These are phyloP conservation scores for Grigorovia transvaalensis DNA, from an alignment of 805 yeast genomes.

Conservation along the genomic window DNA sequence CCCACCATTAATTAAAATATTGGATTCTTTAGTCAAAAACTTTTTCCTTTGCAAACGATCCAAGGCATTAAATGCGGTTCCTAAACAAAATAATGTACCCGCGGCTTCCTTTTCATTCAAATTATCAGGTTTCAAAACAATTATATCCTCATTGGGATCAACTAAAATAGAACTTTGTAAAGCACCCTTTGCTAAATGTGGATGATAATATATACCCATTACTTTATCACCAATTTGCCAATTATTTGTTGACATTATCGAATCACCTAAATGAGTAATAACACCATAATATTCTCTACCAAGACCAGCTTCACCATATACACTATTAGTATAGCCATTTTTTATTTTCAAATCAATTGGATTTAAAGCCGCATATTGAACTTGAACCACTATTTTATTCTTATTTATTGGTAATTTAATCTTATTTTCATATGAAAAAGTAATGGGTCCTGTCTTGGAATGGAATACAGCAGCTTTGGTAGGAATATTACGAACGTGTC, in stretches of 20 bases:
- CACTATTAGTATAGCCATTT: slow-evolving; percentile 42
- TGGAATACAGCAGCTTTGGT: slow-evolving; percentile 37
- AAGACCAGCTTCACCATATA: slow-evolving; percentile 48
- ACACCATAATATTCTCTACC: slow-evolving; percentile 65
- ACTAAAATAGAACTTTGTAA: slow-evolving; percentile 46
- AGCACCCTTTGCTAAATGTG: slow-evolving; percentile 43
- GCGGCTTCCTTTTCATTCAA: slow-evolving; percentile 48
- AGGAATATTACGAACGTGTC: slow-evolving; percentile 43
- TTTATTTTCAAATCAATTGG: slow-evolving; percentile 56
- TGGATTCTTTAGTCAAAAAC: slow-evolving; percentile 31
- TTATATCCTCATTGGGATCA: slow-evolving; percentile 41
- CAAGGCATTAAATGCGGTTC: slow-evolving; percentile 48
- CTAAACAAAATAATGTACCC: slow-evolving; percentile 50
- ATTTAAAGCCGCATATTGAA: slow-evolving; percentile 49
- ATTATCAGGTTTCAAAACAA: slow-evolving; percentile 38
- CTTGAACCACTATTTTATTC: slow-evolving; percentile 45
- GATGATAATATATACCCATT: slow-evolving; percentile 49
- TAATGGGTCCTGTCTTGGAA: slow-evolving; percentile 30
- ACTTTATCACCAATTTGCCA: slow-evolving; percentile 54
- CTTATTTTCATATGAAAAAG: slow-evolving; percentile 44
- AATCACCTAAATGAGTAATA: slow-evolving; percentile 44
- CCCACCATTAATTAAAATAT: slow-evolving; percentile 64
- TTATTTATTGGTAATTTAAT: slow-evolving; percentile 40
- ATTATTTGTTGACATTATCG: slow-evolving; percentile 17
- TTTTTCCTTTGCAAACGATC: slow-evolving; percentile 19